These are phyloP conservation scores for Cutaneotrichosporon sp. DNA, from an alignment of 1,284 basidiomycete species.

Conservation along the genomic window DNA sequence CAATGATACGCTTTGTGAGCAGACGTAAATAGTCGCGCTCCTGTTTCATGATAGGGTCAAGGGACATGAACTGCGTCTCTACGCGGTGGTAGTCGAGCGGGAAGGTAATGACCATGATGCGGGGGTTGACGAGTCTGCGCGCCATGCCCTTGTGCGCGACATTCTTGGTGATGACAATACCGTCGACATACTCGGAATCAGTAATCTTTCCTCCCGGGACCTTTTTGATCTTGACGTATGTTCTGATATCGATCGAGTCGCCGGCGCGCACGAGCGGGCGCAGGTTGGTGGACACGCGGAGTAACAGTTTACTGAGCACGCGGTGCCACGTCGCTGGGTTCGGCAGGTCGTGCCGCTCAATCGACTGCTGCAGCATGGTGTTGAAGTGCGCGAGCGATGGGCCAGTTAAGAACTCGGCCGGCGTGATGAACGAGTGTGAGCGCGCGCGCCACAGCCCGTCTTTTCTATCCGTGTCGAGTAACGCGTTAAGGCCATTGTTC, in stretches of 20 bases:
- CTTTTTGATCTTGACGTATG: slow-evolving; percentile 98
- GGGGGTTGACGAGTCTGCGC: slow-evolving; percentile 55
- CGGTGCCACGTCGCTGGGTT: slow-evolving; percentile 80
- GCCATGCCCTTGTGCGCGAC: slow-evolving; percentile 81
- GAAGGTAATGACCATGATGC: slow-evolving; percentile 93
- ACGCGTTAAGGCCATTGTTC: slow-evolving; percentile 33
- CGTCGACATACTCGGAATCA: slow-evolving; percentile 95
- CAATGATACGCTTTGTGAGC: slow-evolving; percentile 80
- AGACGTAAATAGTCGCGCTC: slow-evolving; percentile 92
- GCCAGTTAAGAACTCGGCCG: slow-evolving; percentile 61
- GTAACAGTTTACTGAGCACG: slow-evolving; percentile 62
- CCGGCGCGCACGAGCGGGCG: slow-evolving; percentile 53
- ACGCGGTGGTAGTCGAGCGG: slow-evolving; percentile 91
- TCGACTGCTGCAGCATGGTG: slow-evolving; percentile 71
- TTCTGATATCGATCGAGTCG: slow-evolving; percentile 83
- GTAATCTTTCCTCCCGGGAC: slow-evolving; percentile 86
- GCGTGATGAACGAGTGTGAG: slow-evolving; percentile 35
- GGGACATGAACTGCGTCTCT: slow-evolving; percentile 89
- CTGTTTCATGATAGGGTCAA: slow-evolving; percentile 86
- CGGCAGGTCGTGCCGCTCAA: slow-evolving; percentile 63
- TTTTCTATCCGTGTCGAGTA: slow-evolving; percentile 39
- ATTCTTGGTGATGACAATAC: slow-evolving; percentile 96
- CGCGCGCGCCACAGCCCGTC: slow-evolving; percentile 45
- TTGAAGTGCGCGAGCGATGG: slow-evolving; percentile 81
- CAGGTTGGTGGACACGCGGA: slow-evolving; percentile 44